phyloP scores from a whole-genome alignment of 2,329 filamentous ascomycete genomes.

The Zelopaecilomyces penicillatus region DNA sequence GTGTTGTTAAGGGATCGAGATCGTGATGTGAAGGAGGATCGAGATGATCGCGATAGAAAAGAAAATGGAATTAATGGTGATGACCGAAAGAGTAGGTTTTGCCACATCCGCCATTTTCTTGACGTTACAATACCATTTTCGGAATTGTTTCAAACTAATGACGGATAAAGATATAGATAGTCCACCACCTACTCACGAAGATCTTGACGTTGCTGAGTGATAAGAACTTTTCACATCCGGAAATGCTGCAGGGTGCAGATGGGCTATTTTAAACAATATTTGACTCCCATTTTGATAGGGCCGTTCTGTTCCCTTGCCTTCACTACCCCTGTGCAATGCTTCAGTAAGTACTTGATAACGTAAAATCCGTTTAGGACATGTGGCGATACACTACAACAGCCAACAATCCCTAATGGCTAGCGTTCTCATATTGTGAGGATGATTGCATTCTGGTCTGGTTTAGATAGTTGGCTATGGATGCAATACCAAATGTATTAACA shows the following conservation, averaged over 20 bases:
- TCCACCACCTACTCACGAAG: slow-evolving; percentile 76
- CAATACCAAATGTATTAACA: too few species aligned
- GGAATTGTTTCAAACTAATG: not conserved
- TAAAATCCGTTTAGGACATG: too few species aligned
- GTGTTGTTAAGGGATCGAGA: slow-evolving; percentile 38
- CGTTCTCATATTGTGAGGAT: too few species aligned
- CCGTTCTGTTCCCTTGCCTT: too few species aligned
- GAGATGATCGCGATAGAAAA: slow-evolving; percentile 64
- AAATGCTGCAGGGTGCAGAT: slow-evolving; percentile 1
- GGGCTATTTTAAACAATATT: not conserved
- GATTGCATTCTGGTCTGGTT: too few species aligned
- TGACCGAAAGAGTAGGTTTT: slow-evolving; percentile 70
- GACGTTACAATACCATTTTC: too few species aligned
- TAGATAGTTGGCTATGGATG: too few species aligned
- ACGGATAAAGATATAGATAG: slow-evolving; percentile 47
- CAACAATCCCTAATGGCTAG: too few species aligned
- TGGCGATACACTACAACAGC: too few species aligned
- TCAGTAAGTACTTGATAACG: too few species aligned
- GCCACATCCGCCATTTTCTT: not conserved
- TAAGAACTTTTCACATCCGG: slow-evolving; percentile 4
- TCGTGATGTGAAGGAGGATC: slow-evolving; percentile 53
- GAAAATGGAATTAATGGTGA: slow-evolving; percentile 77
- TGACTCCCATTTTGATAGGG: too few species aligned
- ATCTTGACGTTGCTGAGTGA: slow-evolving; percentile 88
- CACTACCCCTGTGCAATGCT: too few species aligned